Evolutionary conservation across 2,329 filamentous ascomycete species (phyloP), one percentile per base, ranked within the genome.

Genomic region (Exserohilum turcica): DNA sequence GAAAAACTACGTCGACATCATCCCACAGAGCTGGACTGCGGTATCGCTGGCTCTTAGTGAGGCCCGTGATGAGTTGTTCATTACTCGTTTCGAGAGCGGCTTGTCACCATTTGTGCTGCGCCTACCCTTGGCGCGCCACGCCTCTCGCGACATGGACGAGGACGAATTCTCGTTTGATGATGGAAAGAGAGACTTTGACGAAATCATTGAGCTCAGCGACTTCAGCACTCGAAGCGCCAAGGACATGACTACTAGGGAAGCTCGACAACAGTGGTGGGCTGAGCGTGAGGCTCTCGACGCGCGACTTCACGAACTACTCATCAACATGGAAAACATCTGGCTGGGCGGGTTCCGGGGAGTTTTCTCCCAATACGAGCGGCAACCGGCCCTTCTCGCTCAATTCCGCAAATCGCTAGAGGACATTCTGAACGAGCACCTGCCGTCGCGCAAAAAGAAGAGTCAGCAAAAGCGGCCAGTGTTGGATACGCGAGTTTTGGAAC

Each of bases 311-410:
- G 87, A 90, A 44, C 82, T 99, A 8, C 80, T 99, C 1, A 81
- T 86, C 48, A 95, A 91, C 54, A 89, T 99, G 33, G 93, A 99
- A 74, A 88, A 90, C 56, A 87, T 94, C 18, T 99, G 94, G 94
- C 84, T 99, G 5, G 92, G 93, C 43, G 94, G 94, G 0, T 99
- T 99, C 81, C 88, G 87, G 52, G 92, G 93, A 13, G 88, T 99
- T n/a, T 93, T 99, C 68, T 92, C 91, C 1, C 88, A 90, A 48
- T 84, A 89, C 47, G 74, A 79, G 43, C 81, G 82, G 32, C 81
- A 88, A 16, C 77, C 84, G 1, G 82, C 86, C 21, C 78, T 90
- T 9, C 77, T 97, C 28, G 83, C 84, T 5, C 84, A 84, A 27
- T 97, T 99, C 70, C 86, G 91, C 29, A 86, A 84, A 68, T 85